Percentiles rank a stretch among this genome's conserved stretches.
These are phyloP conservation scores for Aspergillus affinis DNA, from an alignment of 495 filamentous ascomycete genomes.

Conservation along the genomic window DNA sequence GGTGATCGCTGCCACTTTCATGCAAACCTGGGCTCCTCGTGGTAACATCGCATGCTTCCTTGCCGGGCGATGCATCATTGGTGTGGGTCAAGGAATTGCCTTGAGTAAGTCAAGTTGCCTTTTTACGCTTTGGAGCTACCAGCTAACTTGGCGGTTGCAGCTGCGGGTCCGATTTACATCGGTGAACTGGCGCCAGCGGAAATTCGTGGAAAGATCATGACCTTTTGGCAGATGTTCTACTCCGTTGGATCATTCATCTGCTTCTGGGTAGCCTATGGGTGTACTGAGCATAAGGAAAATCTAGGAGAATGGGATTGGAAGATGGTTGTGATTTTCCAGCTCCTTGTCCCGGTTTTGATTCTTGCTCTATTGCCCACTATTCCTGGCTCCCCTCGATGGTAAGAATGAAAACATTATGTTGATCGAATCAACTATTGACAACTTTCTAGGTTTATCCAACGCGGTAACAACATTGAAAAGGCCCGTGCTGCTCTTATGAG, in stretches of 20 bases:
- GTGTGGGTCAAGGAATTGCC: conserved; percentile 64
- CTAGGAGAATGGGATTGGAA: conserved; percentile 64
- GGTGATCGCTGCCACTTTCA: conserved; percentile 60
- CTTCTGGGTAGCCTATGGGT: conserved; percentile 60
- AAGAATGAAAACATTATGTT: conserved; percentile 5
- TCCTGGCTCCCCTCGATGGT: conserved; percentile 60
- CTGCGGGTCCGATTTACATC: conserved; percentile 61
- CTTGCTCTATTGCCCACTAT: conserved; percentile 53
- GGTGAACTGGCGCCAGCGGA: conserved; percentile 58
- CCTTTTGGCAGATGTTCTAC: conserved; percentile 70
- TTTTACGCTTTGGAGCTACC: background rate
- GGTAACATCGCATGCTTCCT: conserved; percentile 59
- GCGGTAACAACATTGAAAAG: conserved; percentile 52
- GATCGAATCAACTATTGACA: conserved; percentile 6
- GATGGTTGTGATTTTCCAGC: conserved; percentile 62
- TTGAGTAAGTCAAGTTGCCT: conserved; percentile 45
- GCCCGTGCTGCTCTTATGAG: conserved; percentile 48
- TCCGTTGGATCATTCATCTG: conserved; percentile 63
- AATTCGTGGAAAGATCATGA: conserved; percentile 64
- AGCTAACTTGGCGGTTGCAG: conserved; percentile 24
- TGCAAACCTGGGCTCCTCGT: conserved; percentile 58
- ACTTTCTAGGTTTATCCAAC: conserved; percentile 46
- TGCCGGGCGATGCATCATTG: conserved; percentile 60
- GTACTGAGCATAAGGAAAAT: conserved; percentile 46
- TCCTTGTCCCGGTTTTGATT: conserved; percentile 55